Conservation (phyloP, 305 asterid species). For the Fraxinus xanthoxyloides region DNA sequence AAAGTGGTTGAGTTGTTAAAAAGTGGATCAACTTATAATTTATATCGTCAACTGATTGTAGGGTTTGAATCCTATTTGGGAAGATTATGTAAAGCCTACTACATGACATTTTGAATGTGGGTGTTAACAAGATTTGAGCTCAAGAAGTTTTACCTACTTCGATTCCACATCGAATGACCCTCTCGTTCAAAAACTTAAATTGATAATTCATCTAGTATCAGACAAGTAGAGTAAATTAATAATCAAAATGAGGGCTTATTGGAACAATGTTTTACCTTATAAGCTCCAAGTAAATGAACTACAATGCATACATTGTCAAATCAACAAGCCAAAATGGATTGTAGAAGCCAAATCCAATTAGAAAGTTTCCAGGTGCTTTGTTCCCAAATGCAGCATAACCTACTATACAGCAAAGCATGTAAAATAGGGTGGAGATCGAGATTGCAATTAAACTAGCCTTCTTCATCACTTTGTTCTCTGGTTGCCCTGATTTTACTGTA, state of each 20-base stretch:
- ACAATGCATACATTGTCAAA: slow-evolving; percentile 52
- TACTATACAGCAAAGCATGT: slow-evolving; percentile 47
- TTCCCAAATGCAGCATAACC: slow-evolving; percentile 73
- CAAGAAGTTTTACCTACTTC: neutral
- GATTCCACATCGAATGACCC: neutral
- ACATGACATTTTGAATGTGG: neutral
- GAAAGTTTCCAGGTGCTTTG: slow-evolving; percentile 63
- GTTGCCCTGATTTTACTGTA: slow-evolving; percentile 40
- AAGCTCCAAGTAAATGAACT: slow-evolving; percentile 63
- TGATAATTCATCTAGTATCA: neutral
- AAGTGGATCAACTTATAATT: neutral
- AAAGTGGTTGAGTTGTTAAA: neutral
- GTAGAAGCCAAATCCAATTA: slow-evolving; percentile 66
- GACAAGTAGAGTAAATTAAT: neutral
- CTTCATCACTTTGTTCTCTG: slow-evolving; percentile 57
- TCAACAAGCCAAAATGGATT: slow-evolving; percentile 69
- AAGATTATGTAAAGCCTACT: neutral
- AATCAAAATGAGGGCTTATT: neutral
- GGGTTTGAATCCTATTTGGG: neutral
- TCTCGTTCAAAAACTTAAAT: neutral
- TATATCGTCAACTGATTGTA: neutral
- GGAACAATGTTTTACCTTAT: slow-evolving; percentile 39
- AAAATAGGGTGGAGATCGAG: slow-evolving; percentile 39
- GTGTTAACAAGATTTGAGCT: neutral
- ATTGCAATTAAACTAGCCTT: slow-evolving; percentile 40